phyloP scores from a whole-genome alignment of 2,329 filamentous ascomycete genomes.

The Apiospora aurea region DNA sequence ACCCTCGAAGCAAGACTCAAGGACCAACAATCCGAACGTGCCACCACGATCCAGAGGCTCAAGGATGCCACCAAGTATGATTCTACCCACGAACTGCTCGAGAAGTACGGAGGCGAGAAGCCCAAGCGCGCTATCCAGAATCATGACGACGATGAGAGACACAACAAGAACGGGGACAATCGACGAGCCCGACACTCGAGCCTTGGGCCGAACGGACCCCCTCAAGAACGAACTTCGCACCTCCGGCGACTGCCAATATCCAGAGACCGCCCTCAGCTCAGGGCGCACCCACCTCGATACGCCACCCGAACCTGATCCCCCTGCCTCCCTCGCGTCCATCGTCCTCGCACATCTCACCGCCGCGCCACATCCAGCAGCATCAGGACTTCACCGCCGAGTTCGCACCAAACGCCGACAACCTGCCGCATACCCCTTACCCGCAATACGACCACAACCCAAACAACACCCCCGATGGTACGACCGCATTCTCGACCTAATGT shows the following conservation, averaged over 20 bases:
- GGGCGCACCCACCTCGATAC: slow-evolving; percentile 37
- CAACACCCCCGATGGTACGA: slow-evolving; percentile 83
- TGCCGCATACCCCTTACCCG: slow-evolving; percentile 37
- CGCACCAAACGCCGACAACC: slow-evolving; percentile 73
- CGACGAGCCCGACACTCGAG: slow-evolving; percentile 34
- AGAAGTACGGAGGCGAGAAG: slow-evolving; percentile 81
- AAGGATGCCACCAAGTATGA: slow-evolving; percentile 97
- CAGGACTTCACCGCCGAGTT: slow-evolving; percentile 64
- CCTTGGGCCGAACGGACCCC: slow-evolving; percentile 32
- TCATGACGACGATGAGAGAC: slow-evolving; percentile 32
- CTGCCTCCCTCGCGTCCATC: slow-evolving; percentile 27
- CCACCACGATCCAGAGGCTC: slow-evolving; percentile 89
- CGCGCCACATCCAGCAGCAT: slow-evolving; percentile 29
- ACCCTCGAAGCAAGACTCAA: slow-evolving; percentile 74
- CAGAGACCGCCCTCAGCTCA: slow-evolving; percentile 48
- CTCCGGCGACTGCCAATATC: slow-evolving; percentile 71
- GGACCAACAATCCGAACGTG: slow-evolving; percentile 77
- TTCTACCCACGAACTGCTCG: slow-evolving; percentile 88
- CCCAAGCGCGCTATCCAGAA: slow-evolving; percentile 39
- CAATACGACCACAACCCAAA: slow-evolving; percentile 45
- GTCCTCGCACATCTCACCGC: slow-evolving; percentile 26
- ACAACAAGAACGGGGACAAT: slow-evolving; percentile 35
- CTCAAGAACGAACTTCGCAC: slow-evolving; percentile 56
- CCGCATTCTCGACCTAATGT: slow-evolving; percentile 85
- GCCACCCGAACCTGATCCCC: not conserved